These are phyloP conservation scores for Pichia exigua DNA, from an alignment of 805 yeast genomes.

Conservation along the genomic window DNA sequence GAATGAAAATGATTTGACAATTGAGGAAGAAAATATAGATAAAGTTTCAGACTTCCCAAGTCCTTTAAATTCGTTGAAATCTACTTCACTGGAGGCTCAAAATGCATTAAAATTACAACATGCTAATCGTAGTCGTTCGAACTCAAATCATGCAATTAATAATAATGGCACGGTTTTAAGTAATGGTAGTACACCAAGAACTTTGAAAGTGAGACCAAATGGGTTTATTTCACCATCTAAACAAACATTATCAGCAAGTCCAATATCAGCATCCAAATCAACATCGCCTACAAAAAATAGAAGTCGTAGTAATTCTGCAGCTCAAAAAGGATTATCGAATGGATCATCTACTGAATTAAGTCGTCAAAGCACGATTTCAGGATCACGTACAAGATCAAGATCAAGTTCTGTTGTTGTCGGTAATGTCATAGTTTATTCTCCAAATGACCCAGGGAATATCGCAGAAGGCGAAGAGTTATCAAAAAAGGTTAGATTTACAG, in stretches of 20 bases:
- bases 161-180: neutral
- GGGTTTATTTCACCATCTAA: neutral
- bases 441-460: neutral
- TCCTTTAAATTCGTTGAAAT: constrained; percentile 26
- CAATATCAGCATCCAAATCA: constrained; percentile 8
- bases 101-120: constrained; percentile 11
- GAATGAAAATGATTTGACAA: neutral
- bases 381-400: constrained; percentile 4
- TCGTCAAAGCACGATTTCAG: constrained; percentile 11
- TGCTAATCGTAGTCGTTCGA: constrained; percentile 22
- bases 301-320: constrained; percentile 17
- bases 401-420: constrained; percentile 16
- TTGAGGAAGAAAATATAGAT: neutral
- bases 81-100: constrained; percentile 16
- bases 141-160: constrained; percentile 14
- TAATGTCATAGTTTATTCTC: constrained; percentile 13
- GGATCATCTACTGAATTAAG: constrained; percentile 7
- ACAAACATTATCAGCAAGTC: neutral
- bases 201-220: neutral
- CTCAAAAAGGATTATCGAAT: neutral
- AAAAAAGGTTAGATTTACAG: constrained; percentile 44
- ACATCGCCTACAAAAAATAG: constrained; percentile 12
- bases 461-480: constrained; percentile 3
- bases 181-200: neutral
- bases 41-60: constrained; percentile 16